Base-by-base conservation (phyloP, 1,284 basidiomycete species). In the Sporisorium reilianum region DNA sequence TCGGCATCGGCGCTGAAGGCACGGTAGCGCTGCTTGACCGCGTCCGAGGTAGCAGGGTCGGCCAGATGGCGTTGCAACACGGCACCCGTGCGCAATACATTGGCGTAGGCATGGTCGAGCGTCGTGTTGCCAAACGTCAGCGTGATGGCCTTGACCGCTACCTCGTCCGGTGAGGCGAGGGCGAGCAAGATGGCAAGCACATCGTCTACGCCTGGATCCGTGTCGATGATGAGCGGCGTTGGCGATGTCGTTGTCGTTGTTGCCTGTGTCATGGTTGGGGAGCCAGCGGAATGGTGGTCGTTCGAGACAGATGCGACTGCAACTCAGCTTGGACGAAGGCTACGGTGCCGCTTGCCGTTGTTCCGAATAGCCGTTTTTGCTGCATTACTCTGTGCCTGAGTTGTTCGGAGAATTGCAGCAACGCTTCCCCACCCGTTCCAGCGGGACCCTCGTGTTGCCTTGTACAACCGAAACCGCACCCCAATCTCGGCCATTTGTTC, bases 121-220 rank as follows among this genome's bases (percentile, higher is more conserved):
- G 83, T 82, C 18, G 84, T 85, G 63, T 87, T 87, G 45, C 86
- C 86, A 73, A 85, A 84, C 1, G 91, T 90, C 7, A 92, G 87
- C 26, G 92, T 88, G 75, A 92, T 91, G 0, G 91, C 92, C 46
- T 84, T 80, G 25, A 85, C 69, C 18, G 66, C 53, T 18, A 80
- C 77, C 34, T 78, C 65, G 36, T 66, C 64, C 3, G 80, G 75
- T 11, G 80, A 80, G 5, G 71, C 80, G 23, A 80, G 67, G 0
- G 78, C 78, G 25, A 86, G 80, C 54, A 87, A 78, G 69, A 86
- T 91, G 40, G 94, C 94, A 48, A 96, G 85, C 40, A 90, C 88
- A 84, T 98, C 95, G 85, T 98, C 95, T 3, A 97, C 93, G 49
- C 95, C 95, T 23, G 85, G 85, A 61, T 86, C 85, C 2, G 83